Conservation (phyloP, 352 stramenopile species). For the Poterioochromonas sp. region DNA sequence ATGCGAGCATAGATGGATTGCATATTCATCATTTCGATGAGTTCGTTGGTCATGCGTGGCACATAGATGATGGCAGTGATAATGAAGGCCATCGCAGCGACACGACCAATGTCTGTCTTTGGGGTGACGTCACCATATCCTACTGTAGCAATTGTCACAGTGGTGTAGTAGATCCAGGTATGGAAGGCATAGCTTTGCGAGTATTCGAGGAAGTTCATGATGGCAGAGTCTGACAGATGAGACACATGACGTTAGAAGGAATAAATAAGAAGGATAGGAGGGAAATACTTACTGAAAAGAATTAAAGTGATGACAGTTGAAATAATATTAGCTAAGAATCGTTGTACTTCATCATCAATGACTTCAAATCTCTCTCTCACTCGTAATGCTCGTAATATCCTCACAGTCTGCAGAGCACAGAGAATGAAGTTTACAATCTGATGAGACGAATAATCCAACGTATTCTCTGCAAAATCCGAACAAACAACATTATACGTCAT, state of each 20-base stretch:
- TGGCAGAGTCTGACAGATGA: background rate
- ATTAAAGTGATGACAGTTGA: background rate
- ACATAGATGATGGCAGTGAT: conserved; percentile 16
- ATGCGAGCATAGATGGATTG: background rate
- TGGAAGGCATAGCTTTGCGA: background rate
- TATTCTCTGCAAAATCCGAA: background rate
- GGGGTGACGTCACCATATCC: conserved; percentile 14
- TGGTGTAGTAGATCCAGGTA: conserved; percentile 3
- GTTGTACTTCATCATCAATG: conserved; percentile 30
- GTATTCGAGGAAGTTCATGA: conserved; percentile 23
- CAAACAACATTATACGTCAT: background rate
- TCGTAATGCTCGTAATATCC: conserved; percentile 26
- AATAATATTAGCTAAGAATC: background rate
- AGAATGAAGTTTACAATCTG: background rate
- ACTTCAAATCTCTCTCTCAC: background rate
- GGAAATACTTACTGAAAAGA: conserved; percentile 18
- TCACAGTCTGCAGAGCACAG: background rate
- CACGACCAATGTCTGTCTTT: background rate
- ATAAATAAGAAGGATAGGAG: background rate
- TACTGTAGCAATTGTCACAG: background rate
- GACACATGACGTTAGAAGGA: background rate
- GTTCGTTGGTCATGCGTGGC: background rate
- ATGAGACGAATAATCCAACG: background rate
- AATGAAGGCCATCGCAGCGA: conserved; percentile 24
- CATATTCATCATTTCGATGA: background rate